Evolutionary conservation across 148 eudicot genomes (phyloP), one percentile per base, ranked within the genome.

Genomic region (Suaeda aralocaspica): DNA sequence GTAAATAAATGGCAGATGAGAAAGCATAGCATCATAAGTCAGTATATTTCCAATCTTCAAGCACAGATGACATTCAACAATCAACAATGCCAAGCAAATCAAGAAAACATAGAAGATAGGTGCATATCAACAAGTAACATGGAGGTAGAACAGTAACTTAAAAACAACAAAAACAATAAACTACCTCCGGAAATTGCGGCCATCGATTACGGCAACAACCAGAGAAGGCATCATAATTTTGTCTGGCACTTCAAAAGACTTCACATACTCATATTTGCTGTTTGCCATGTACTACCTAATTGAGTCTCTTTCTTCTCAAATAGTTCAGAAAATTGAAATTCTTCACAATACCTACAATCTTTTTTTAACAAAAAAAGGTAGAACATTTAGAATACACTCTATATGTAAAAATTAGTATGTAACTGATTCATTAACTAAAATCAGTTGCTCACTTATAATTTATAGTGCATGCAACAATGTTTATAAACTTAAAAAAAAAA

Each of bases 201-300:
- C 96, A 21, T 81, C 69, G n/a, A 94, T 68, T 9, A 70, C 83
- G 67, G 81, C 84, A 71, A 89, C 79, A 25, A 94, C 82, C 46
- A 89, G 29, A 59, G 82, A 89, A 9, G 96, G 89, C 24, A 70
- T 68, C 87, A 83, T 81, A 5, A 91, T 79, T 66, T 94, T 86
- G 64, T 91, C 92, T 63, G 82, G 79, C 21, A 62, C 71, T 80
- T 94, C 99, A 41, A 82, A 94, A 0, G 75, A 62, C 60, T 91
- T 94, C 18, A 94, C 99, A 19, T 94, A 94, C 75, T 87, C 96
- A 62, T 87, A 91, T 79, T 91, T 91, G 86, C 99, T 94, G 62
- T 94, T 94, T 18, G 99, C 99, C 99, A 91, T 94, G 28, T 21
- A 3, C 2, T 62, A 39, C 61, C 50, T 34, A 24, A 52, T 25